phyloP scores from a whole-genome alignment of 176 grass and related monocot species.

The Aegilops umbellulata region DNA sequence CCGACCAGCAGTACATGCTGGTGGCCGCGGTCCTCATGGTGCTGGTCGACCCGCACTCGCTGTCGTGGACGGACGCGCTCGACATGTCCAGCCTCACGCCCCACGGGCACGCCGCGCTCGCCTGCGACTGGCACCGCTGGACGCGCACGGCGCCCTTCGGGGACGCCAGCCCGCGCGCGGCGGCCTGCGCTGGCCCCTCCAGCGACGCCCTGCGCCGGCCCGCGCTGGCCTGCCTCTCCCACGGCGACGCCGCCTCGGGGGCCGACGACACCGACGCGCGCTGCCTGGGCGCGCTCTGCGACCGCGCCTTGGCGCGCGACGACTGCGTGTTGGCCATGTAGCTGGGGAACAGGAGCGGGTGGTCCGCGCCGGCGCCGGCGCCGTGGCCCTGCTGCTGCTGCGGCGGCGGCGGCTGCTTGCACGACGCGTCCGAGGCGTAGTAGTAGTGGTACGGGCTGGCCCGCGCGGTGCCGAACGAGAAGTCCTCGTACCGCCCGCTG shows the following conservation, averaged over 20 bases:
- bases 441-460: slow-evolving; percentile 35
- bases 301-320: slow-evolving; percentile 69
- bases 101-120: slow-evolving; percentile 56
- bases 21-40: slow-evolving; percentile 65
- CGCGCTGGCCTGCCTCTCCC: slow-evolving; percentile 49
- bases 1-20: slow-evolving; percentile 50
- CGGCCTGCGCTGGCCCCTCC: slow-evolving; percentile 31
- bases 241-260: background rate
- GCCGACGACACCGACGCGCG: slow-evolving; percentile 48
- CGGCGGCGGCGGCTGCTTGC: background rate
- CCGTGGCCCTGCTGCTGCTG: background rate
- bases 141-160: slow-evolving; percentile 24
- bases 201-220: slow-evolving; percentile 47
- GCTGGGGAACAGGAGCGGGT: slow-evolving; percentile 55
- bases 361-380: slow-evolving; percentile 11
- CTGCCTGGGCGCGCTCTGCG: slow-evolving; percentile 73
- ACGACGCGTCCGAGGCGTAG: background rate
- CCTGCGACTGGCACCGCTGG: slow-evolving; percentile 50
- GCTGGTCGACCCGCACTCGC: slow-evolving; percentile 83
- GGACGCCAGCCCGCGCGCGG: background rate
- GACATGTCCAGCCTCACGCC: slow-evolving; percentile 65
- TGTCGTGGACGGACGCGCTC: slow-evolving; percentile 59
- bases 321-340: slow-evolving; percentile 92
- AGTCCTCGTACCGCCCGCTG: slow-evolving; percentile 67
- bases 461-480: slow-evolving; percentile 68